Base-by-base conservation (phyloP, 2,329 filamentous ascomycete genomes). In the Ceratocystis variospora region DNA sequence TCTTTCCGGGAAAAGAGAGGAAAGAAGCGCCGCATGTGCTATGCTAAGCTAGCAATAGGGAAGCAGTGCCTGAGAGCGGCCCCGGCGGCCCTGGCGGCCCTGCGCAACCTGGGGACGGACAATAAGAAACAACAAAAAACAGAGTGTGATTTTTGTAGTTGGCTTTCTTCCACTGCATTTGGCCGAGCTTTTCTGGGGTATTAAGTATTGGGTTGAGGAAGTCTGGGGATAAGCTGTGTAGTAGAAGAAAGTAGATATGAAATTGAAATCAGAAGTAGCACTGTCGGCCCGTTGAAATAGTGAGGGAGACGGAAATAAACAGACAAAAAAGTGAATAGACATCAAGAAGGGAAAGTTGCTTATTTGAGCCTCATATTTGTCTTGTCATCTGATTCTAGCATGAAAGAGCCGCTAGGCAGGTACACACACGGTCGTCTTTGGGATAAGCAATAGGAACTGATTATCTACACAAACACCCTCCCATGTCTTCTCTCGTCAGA, bases 121-220 rank as follows among this genome's bases (percentile, higher is more conserved):
- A 41, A 41, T 41, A 41, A 15, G 3, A 41, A 48, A 22, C 46
- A 48, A 19, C 19, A 48, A 22, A 48, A 19, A 10, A 22, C 17
- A 22, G 46, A 19, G 17, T 19, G 46, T n/a, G 5, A 1, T 55
- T 55, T 28, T 31, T 17, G 19, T 41, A 41, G 37, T 25, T 55
- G 22, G 19, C n/a, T 31, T 25, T 6, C 25, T n/a, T 5, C 15
- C 25, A 5, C 28, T 55, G 25, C 19, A 55, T 55, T 55, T 55
- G 50, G 25, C 50, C 50, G 50, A 55, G 50, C 50, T 19, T 55
- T 55, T 55, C 50, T 55, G 50, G 50, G 50, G 50, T 55, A 55
- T 28, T 5, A 25, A 10, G 50, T 17, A 55, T 28, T 28, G 22
- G 50, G 10, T 28, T 55, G 50, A 25, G 19, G 5, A 61, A 41